Evolutionary conservation across 768 basidiomycete genomes (phyloP).

Genomic region (Boletellus ananiceps): DNA sequence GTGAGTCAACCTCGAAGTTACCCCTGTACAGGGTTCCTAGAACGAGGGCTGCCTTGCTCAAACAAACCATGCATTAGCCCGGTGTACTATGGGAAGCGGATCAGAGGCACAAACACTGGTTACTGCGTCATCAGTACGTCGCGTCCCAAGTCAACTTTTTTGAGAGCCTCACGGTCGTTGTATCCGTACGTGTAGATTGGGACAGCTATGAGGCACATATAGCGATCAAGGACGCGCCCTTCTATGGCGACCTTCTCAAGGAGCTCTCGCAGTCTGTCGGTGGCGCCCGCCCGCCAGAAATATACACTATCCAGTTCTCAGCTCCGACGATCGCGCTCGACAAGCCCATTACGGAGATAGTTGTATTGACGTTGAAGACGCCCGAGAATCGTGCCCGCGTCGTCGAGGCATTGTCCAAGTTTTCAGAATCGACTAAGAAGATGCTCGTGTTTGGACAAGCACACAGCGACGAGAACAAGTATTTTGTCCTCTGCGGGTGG

Average conservation of each 20-base stretch:
- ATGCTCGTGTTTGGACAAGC: conserved; percentile 19
- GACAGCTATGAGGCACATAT: conserved; percentile 23
- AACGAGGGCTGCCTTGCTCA: background rate
- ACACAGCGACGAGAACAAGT: conserved; percentile 19
- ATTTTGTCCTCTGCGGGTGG: conserved; percentile 22
- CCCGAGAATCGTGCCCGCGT: conserved; percentile 19
- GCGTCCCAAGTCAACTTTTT: background rate
- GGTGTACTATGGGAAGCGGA: conserved; percentile 18
- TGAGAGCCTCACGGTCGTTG: too few relatives aligned
- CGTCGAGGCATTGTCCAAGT: conserved; percentile 7
- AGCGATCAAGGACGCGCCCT: conserved; percentile 2
- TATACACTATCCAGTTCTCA: conserved; percentile 21
- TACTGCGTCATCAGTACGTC: conserved; percentile 1
- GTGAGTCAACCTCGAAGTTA: conserved; percentile 8
- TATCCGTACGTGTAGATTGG: conserved; percentile 21
- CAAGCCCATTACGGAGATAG: conserved; percentile 21
- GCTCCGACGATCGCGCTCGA: conserved; percentile 11
- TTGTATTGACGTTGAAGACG: conserved; percentile 17
- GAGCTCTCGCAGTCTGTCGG: conserved; percentile 5
- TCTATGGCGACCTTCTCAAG: conserved; percentile 2
- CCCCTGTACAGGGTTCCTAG: too few relatives aligned
- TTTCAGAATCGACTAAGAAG: conserved; percentile 11
- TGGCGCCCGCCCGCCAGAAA: conserved; percentile 1
- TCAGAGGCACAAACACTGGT: conserved; percentile 14
- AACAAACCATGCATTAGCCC: conserved; percentile 7